Evolutionary conservation across 371 early-diverging fungal genomes (phyloP).

Genomic region (Mucor racemosus): DNA sequence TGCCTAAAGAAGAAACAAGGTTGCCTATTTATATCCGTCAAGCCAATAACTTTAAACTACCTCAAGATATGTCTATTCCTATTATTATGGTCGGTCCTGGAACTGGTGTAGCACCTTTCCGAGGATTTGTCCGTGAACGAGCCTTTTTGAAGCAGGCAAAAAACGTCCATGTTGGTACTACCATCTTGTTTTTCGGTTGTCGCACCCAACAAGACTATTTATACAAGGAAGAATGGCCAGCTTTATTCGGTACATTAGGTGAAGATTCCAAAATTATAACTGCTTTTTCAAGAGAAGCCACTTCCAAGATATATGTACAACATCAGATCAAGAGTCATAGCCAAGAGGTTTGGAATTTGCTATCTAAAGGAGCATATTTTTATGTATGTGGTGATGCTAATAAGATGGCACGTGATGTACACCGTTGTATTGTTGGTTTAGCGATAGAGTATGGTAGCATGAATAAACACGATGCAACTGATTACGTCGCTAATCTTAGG

Average conservation of each 20-base stretch:
- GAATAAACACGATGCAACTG: slow-evolving; percentile 69
- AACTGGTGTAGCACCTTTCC: slow-evolving; percentile 98
- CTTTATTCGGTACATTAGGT: slow-evolving; percentile 61
- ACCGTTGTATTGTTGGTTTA: slow-evolving; percentile 68
- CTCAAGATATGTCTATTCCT: slow-evolving; percentile 75
- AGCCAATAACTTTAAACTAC: slow-evolving; percentile 84
- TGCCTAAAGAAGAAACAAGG: slow-evolving; percentile 22
- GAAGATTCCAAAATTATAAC: slow-evolving; percentile 68
- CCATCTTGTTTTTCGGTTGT: slow-evolving; percentile 94
- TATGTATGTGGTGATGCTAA: slow-evolving; percentile 98
- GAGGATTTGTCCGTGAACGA: slow-evolving; percentile 93
- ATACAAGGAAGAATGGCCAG: slow-evolving; percentile 88
- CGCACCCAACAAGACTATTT: slow-evolving; percentile 79
- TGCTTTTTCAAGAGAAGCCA: slow-evolving; percentile 86
- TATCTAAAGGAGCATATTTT: slow-evolving; percentile 74
- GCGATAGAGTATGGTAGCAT: slow-evolving; percentile 72
- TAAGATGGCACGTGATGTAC: slow-evolving; percentile 94
- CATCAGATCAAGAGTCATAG: slow-evolving; percentile 71
- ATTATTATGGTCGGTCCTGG: slow-evolving; percentile 98
- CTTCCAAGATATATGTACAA: slow-evolving; percentile 89
- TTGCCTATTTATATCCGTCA: slow-evolving; percentile 88
- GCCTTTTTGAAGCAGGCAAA: slow-evolving; percentile 60
- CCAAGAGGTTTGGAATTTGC: slow-evolving; percentile 72
- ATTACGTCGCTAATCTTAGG: slow-evolving; percentile 84
- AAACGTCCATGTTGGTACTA: slow-evolving; percentile 74